phyloP scores from a whole-genome alignment of 192 early-diverging fungal genomes.

The Backusella macrospora region DNA sequence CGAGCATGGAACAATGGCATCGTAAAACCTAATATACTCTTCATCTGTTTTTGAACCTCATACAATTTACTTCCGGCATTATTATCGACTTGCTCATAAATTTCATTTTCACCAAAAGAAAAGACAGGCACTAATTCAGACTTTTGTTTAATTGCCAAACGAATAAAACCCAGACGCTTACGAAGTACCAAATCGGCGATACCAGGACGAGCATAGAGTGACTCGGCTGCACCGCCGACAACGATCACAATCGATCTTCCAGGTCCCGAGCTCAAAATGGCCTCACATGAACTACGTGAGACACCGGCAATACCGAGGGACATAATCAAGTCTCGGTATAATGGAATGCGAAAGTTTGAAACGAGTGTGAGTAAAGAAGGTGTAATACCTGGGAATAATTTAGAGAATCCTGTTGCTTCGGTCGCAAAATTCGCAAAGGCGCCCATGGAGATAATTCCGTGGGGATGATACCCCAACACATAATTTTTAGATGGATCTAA shows the following conservation, averaged over 20 bases:
- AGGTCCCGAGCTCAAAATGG: conserved; percentile 71
- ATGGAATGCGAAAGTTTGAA: conserved; percentile 81
- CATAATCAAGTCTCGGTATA: conserved; percentile 85
- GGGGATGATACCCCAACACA: conserved; percentile 92
- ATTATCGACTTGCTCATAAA: conserved; percentile 81
- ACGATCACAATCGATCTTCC: conserved; percentile 80
- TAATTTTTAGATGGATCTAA: conserved; percentile 85
- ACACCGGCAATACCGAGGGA: conserved; percentile 79
- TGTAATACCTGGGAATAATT: conserved; percentile 78
- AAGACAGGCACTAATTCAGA: conserved; percentile 87
- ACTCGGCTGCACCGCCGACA: conserved; percentile 90
- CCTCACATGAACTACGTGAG: conserved; percentile 72
- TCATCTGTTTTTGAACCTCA: conserved; percentile 72
- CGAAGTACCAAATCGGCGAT: conserved; percentile 71
- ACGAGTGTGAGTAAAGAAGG: conserved; percentile 81
- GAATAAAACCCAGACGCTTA: conserved; percentile 88
- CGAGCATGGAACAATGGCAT: conserved; percentile 82
- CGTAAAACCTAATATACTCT: conserved; percentile 72
- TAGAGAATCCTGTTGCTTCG: conserved; percentile 75
- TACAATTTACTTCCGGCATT: conserved; percentile 64
- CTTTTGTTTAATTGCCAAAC: conserved; percentile 77
- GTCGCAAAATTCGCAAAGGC: conserved; percentile 83
- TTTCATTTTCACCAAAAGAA: conserved; percentile 93
- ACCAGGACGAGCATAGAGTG: conserved; percentile 67
- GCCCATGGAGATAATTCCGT: conserved; percentile 86